Base-by-base conservation (phyloP, 768 basidiomycete genomes). In the Leccinum boreale region DNA sequence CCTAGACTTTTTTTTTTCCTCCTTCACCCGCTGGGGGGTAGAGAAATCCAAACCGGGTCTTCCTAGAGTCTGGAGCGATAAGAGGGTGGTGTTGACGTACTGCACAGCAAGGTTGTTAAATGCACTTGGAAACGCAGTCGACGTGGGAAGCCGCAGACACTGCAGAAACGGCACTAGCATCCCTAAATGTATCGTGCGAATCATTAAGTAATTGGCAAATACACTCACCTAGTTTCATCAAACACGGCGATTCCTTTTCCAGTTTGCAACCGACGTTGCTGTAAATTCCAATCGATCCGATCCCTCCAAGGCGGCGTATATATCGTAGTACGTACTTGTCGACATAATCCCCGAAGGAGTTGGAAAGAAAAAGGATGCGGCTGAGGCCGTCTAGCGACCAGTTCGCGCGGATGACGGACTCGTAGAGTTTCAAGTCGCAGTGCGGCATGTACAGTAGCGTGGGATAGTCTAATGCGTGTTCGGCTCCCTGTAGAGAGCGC, bases 401-500 rank as follows among this genome's bases (percentile, higher is more conserved):
- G 67, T 89, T 90, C 12, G 78, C 78, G 57, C 78, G 77, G 55
- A 91, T 71, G 47, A 90, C 65, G 61, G 73, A 77, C 67, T 92
- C 87, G 69, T 90, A 89, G 26, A 91, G 77, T 59, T 78, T 79
- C 70, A 87, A 66, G 65, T 89, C 87, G 68, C 90, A 90, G 70
- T 91, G 89, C 21, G 88, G 89, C 87, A 90, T 89, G 73, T 83
- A 90, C 54, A 85, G 75, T 55, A 92, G 75, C 49, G 87, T 89
- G 61, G 85, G 83, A 55, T 61, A 52, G 26, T 62, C 59, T 49
- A 75, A 35, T 15, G 58, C 55, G 56, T 78, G 69, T 53, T 67
- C 68, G 23, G 70, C 71, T 24, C 67, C 68, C 78, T 81, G 64
- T 23, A 50, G 24, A 50, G 24, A 60, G 53, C 28, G 35, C 49